phyloP scores from a whole-genome alignment of 2,329 filamentous ascomycete genomes.

The Trichoderma simmonsii region DNA sequence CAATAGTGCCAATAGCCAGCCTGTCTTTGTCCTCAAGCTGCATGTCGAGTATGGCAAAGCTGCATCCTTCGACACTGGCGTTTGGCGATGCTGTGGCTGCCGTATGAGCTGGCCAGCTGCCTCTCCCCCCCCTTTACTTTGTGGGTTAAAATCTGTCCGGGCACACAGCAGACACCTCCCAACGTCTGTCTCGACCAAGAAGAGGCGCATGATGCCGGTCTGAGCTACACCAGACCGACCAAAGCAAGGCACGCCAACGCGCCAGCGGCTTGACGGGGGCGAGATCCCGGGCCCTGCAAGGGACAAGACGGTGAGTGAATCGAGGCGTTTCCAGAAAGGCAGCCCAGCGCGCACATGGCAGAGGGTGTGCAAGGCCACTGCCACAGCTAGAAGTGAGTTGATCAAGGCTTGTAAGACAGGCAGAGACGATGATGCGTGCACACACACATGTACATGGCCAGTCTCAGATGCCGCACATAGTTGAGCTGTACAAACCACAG shows the following conservation, averaged over 20 bases:
- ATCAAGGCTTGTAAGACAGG: not conserved
- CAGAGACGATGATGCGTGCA: not conserved
- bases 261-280: constrained; percentile 3
- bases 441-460: not conserved
- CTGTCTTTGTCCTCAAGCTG: not conserved
- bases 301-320: not conserved
- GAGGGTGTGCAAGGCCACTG: not conserved
- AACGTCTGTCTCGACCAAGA: constrained; percentile 5
- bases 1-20: not conserved
- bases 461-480: constrained; percentile 9
- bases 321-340: constrained; percentile 16
- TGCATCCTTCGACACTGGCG: not conserved
- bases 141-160: constrained; percentile 6
- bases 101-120: constrained; percentile 12
- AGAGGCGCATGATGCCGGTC: not conserved
- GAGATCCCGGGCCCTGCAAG: constrained; percentile 15
- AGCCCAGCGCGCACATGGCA: constrained; percentile 8
- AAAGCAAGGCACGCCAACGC: constrained; percentile 14
- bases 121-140: not conserved
- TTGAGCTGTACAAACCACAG: not conserved
- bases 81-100: constrained; percentile 13
- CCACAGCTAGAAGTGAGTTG: not conserved
- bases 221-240: not conserved
- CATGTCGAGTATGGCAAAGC: constrained; percentile 10
- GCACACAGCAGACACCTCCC: constrained; percentile 8